Evolutionary conservation across 2,329 filamentous ascomycete genomes (phyloP), one percentile per base, ranked within the genome.

Genomic region (Xylaria sp.): DNA sequence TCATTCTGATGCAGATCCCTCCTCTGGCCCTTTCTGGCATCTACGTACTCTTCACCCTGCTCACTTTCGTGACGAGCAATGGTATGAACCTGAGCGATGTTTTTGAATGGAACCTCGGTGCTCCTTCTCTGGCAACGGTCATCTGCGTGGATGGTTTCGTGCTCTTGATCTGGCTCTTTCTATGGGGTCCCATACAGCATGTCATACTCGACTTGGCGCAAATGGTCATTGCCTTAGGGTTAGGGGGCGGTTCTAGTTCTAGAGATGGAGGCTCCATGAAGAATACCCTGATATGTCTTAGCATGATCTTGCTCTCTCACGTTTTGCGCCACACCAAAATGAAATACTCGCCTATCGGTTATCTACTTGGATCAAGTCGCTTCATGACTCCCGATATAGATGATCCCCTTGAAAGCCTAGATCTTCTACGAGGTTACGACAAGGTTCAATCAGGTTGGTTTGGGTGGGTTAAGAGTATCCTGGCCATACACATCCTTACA

Each of bases 1-100:
- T 98, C 82, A 92, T 98, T 76, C 89, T 98, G 74, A 92, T 98
- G 82, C 94, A 97, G 79, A 89, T 98, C 10, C 94, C 95, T 37
- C 93, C 94, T 25, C 91, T 95, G 76, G 90, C 95, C 68, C 87
- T 98, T 76, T 95, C 94, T 72, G 86, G 94, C 80, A 93, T 97
- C 77, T 97, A 98, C 81, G 91, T 94, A 78, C 88, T 97, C 74
- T 98, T 98, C 82, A 94, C 95, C 74, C 91, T 94, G 73, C 88
- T 98, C 78, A 98, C 94, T 57, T 97, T 98, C 79, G 94, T 97
- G 72, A 93, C 91, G 62, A 92, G 92, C 78, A 90, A 93, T 70
- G 92, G 92, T 72, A 83, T 94, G 72, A 96, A 93, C 77, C 89
- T 97, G 76, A 93, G 92, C 80, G 94, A 98, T 79, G 93, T 98